Evolutionary conservation across 2,329 filamentous ascomycete genomes (phyloP), one percentile per base, ranked within the genome.

Genomic region (Hypoxylon sp.): DNA sequence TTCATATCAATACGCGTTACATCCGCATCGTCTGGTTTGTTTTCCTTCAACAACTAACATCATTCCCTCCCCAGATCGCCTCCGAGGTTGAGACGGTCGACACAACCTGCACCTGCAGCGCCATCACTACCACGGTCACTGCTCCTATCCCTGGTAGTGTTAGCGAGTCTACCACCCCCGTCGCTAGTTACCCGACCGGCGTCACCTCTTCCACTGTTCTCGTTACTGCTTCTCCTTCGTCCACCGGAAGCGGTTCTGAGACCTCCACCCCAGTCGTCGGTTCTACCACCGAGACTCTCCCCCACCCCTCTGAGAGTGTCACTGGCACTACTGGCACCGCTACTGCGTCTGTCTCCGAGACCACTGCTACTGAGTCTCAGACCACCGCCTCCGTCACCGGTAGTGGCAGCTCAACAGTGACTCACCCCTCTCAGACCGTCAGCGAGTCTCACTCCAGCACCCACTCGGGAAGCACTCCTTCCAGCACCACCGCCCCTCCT

Each of bases 41-140:
- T 55, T 44, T 44, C 10, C 31, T 13, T 47, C 11, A 8, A 51
- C 42, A 2, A 46, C 61, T 65, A n/a, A 67, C 51, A 15, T 57
- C 6, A 32, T 44, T 54, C 46, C 48, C 42, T 32, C 17, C 42
- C 42, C 56, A 76, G 75, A 71, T 72, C 42, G 56, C 70, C 21
- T 6, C 69, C 39, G 62, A 72, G 27, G 63, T 29, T 35, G 64
- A 64, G 31, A 71, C 73, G 42, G 68, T 57, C 11, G 71, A 67
- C 47, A 70, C 73, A 61, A 69, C 65, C 47, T 75, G 73, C 72
- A 71, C 70, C 62, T 69, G 69, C 58, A 46, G 67, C 63, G 42
- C 67, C 19, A 59, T 72, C 35, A 74, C 74, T 42, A 64, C 66
- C 42, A 65, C 70, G 27, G 53, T 68, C 53, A 68, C 71, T 17